Evolutionary conservation across 1,284 basidiomycete species (phyloP), one percentile per base, ranked within the genome.

Genomic region (Lentinula novae-zelandiae): DNA sequence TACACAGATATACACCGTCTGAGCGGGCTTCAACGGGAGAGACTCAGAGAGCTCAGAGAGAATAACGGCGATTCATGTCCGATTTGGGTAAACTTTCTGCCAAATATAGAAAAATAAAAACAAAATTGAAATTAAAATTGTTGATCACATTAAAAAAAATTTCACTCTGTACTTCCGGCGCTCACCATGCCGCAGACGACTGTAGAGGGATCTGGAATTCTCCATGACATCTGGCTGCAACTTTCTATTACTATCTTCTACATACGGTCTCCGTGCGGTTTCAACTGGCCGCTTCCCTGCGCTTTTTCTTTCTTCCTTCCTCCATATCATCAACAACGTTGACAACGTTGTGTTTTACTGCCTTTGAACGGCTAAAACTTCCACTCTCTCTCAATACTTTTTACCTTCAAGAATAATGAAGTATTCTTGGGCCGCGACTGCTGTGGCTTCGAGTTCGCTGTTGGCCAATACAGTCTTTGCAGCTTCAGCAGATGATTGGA

Each of bases 401-500:
- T 46, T 46, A 27, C 27, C 27, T 27, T 27, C 2, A 44, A 22
- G 17, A 6, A 15, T 10, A 53, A 53, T 53, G 51, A 53, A 53
- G 31, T 53, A 53, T 17, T 53, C 51, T 31, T 27, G 20, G 27
- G 15, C 49, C 6, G n/a, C 49, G 33, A 13, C 27, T 22, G 51
- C 9, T n/a, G 13, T 38, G 5, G 51, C 51, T 8, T 34, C 34
- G 7, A 38, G 27, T 22, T 51, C 51, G 3, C 33, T 53, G 34
- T 38, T 53, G 51, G 31, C 17, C 12, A 20, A 3, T 17, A 20
- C 51, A 10, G 51, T 38, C 2, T 63, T 36, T 34, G 73, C 71
- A 31, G 70, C 73, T 13, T 66, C 70, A 49, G 70, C 69, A 8
- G 70, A 75, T 49, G 66, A 68, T 10, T 73, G 72, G 72, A 72